Evolutionary conservation across 345 rosid species (phyloP).

Genomic region (Sapria himalayana): DNA sequence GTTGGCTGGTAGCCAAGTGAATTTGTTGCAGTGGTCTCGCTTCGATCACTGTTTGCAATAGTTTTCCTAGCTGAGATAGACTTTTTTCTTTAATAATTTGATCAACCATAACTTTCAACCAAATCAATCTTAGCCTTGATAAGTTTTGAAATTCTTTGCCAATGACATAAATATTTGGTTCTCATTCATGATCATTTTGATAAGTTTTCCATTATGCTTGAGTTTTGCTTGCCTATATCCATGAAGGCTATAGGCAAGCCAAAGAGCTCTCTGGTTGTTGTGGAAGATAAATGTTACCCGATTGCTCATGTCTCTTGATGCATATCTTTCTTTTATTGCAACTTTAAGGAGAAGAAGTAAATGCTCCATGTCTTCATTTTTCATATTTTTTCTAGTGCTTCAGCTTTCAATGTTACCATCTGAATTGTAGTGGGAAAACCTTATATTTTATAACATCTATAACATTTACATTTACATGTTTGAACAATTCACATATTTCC

Average conservation of each 20-base stretch:
- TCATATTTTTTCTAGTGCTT: conserved; percentile 34
- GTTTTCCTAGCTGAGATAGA: conserved; percentile 52
- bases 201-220: conserved; percentile 59
- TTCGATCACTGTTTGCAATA: conserved; percentile 45
- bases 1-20: conserved; percentile 62
- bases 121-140: conserved; percentile 20
- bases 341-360: conserved; percentile 31
- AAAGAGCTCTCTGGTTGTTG: conserved; percentile 10
- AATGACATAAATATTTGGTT: too few relatives aligned
- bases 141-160: too few relatives aligned
- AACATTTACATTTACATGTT: too few relatives aligned
- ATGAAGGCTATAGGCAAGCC: too few relatives aligned
- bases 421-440: conserved; percentile 40
- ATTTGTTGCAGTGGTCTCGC: conserved; percentile 68
- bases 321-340: conserved; percentile 68
- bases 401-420: conserved; percentile 36
- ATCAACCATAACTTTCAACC: conserved; percentile 21
- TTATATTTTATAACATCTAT: conserved; percentile 48
- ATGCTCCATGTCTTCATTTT: conserved; percentile 27
- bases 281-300: conserved; percentile 7
- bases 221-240: conserved; percentile 28
- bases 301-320: conserved; percentile 30
- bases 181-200: too few relatives aligned
- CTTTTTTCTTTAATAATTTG: conserved; percentile 25
- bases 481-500: too few relatives aligned